phyloP scores from a whole-genome alignment of 1,139 yeast genomes.

The Yamadazyma atmosphaerica region DNA sequence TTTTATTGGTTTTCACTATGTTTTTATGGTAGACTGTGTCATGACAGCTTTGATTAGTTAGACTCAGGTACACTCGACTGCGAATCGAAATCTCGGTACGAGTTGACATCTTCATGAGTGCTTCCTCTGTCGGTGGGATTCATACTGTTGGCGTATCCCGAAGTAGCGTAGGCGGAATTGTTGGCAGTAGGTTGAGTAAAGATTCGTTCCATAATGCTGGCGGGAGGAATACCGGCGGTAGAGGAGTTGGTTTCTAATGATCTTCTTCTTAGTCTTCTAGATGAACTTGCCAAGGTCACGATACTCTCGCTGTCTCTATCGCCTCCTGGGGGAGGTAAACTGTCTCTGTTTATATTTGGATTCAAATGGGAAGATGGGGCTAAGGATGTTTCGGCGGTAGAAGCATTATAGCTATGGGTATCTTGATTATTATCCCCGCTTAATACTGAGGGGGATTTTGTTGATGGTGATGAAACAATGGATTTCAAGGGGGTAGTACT shows the following conservation, averaged over 20 bases:
- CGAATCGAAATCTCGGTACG: constrained; percentile 11
- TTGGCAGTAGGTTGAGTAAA: constrained; percentile 15
- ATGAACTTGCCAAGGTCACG: constrained; percentile 54
- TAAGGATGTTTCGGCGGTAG: constrained; percentile 56
- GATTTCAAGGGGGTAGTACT: constrained; percentile 57
- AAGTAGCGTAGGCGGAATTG: constrained; percentile 6
- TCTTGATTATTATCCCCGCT: constrained; percentile 41
- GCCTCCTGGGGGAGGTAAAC: constrained; percentile 11
- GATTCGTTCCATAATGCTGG: constrained; percentile 56
- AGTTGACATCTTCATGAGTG: constrained; percentile 7
- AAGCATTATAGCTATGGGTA: constrained; percentile 39
- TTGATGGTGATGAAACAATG: constrained; percentile 49
- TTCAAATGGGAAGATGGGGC: constrained; percentile 35
- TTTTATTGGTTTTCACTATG: too few relatives aligned
- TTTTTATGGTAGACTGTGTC: too few relatives aligned
- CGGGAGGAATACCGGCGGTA: constrained; percentile 64
- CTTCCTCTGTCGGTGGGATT: constrained; percentile 9
- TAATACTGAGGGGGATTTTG: constrained; percentile 43
- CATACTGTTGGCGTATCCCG: constrained; percentile 12
- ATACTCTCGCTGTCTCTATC: constrained; percentile 55
- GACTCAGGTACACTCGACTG: constrained; percentile 11
- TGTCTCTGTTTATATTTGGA: constrained; percentile 12
- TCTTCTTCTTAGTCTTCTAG: constrained; percentile 49
- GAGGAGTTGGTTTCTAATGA: constrained; percentile 61
- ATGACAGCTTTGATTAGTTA: too few relatives aligned